Base-by-base conservation (phyloP, 768 basidiomycete species). In the Auriscalpium vulgare region DNA sequence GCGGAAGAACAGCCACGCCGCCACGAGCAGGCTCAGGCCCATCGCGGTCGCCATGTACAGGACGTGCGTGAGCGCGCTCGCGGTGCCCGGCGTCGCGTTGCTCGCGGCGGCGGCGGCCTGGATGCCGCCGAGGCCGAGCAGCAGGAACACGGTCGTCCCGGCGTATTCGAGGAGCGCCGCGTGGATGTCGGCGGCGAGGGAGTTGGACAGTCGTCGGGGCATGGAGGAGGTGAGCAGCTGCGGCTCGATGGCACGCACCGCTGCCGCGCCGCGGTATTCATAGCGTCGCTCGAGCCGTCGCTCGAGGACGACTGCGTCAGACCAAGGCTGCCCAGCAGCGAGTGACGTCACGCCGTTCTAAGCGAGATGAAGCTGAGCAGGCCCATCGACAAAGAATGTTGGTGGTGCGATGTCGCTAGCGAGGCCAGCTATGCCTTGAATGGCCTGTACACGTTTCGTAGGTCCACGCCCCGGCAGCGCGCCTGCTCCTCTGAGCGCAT, bases 1-100 rank as follows among this genome's bases (percentile, higher is more conserved):
- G 43, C 84, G 76, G 65, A 78, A 87, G 68, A 87, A 87, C 10
- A 85, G 62, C 84, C 85, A 88, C 8, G 78, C 83, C 3, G 80
- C 79, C 45, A 81, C 75, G 48, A 86, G 72, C 47, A 88, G 75
- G 59, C 78, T 78, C 48, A 87, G 66, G 0, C 86, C 84, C 75
- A 84, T 81, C 49, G 74, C 77, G 0, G 77, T 75, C 5, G 84
- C 75, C 35, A 83, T 78, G 67, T 84, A 87, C 55, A 82, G 68
- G 44, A 75, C 67, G 19, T 74, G 76, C 53, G 75, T 74, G 57
- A 79, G 23, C 58, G 43, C 13, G 10, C 47, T 36, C 34, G 62
- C 55, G 19, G 38, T 19, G 35, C 56, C 61, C 11, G 61, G 37
- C 13, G 34, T 37, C 1, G 58, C 51, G 10, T 60, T 63, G 16